Conservation (phyloP, 495 filamentous ascomycete species). For the Lentithecium fluviatile region DNA sequence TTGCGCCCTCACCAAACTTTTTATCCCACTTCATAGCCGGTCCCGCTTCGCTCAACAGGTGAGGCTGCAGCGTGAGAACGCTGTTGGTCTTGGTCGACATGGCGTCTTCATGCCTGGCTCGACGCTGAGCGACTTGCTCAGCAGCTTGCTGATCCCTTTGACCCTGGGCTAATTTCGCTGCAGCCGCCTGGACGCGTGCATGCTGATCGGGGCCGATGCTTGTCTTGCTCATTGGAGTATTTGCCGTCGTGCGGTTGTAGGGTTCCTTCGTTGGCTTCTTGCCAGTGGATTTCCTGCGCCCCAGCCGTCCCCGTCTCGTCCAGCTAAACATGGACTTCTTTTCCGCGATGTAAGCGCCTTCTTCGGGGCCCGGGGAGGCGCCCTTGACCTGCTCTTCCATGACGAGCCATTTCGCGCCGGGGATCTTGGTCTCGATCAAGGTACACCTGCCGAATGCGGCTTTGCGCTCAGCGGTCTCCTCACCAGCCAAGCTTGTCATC, state of each 20-base stretch:
- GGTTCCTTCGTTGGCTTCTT: slow-evolving; percentile 53
- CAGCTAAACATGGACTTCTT: slow-evolving; percentile 91
- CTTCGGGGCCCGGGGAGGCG: slow-evolving; percentile 79
- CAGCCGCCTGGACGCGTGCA: slow-evolving; percentile 86
- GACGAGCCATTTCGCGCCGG: slow-evolving; percentile 81
- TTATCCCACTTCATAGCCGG: slow-evolving; percentile 95
- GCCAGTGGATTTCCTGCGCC: slow-evolving; percentile 65
- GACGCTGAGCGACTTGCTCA: slow-evolving; percentile 37
- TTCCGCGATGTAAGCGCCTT: slow-evolving; percentile 84
- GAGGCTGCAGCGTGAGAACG: slow-evolving; percentile 82
- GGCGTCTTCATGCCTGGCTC: slow-evolving; percentile 50
- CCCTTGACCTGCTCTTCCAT: slow-evolving; percentile 96
- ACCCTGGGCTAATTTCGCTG: slow-evolving; percentile 68
- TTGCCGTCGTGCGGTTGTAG: slow-evolving; percentile 49
- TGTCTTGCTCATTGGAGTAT: slow-evolving; percentile 68
- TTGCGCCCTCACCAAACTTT: slow-evolving; percentile 74
- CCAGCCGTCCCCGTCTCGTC: slow-evolving; percentile 65
- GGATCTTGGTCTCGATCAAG: slow-evolving; percentile 81
- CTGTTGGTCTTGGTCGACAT: slow-evolving; percentile 80
- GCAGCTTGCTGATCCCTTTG: slow-evolving; percentile 53
- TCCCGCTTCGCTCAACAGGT: slow-evolving; percentile 81
- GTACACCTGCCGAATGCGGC: slow-evolving; percentile 93
- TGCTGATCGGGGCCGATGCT: slow-evolving; percentile 92
- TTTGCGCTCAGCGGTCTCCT: slow-evolving; percentile 81
- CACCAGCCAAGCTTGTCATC: slow-evolving; percentile 92